Conservation (phyloP, 148 eudicot genomes). For the Chenopodium formosanum region DNA sequence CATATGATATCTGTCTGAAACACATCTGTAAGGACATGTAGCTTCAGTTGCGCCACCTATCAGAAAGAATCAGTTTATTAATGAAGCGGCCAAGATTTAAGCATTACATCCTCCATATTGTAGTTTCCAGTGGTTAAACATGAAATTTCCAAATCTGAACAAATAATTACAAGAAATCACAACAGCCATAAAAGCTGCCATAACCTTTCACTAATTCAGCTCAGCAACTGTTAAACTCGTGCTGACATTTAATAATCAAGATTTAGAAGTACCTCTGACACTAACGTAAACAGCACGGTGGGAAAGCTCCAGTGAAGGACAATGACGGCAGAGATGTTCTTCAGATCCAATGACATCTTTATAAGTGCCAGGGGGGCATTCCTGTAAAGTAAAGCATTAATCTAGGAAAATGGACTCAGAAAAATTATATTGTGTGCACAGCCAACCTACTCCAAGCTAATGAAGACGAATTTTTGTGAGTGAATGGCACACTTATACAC, state of each 20-base stretch:
- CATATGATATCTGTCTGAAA: constrained; percentile 89
- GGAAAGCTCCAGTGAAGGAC: constrained; percentile 73
- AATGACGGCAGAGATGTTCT: constrained; percentile 59
- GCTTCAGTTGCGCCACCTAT: constrained; percentile 88
- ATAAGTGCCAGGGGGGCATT: constrained; percentile 89
- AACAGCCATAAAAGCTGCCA: not conserved
- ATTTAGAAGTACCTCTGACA: constrained; percentile 59
- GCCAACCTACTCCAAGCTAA: not conserved
- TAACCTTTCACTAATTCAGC: not conserved
- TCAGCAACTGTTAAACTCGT: not conserved
- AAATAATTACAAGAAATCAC: constrained; percentile 1
- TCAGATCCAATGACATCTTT: constrained; percentile 85
- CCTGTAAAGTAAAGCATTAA: constrained; percentile 44
- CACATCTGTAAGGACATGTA: constrained; percentile 85
- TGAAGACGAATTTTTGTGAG: not conserved
- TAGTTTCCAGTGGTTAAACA: not conserved
- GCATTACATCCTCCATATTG: constrained; percentile 1
- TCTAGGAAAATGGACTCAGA: constrained; percentile 3
- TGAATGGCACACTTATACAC: not conserved
- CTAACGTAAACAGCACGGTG: constrained; percentile 63
- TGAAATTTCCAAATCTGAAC: not conserved
- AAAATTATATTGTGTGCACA: no score
- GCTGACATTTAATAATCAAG: not conserved
- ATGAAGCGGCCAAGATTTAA: constrained; percentile 7
- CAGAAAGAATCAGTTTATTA: constrained; percentile 11